Conservation (phyloP, 2,329 filamentous ascomycete species). For the Microcera coccophila region DNA sequence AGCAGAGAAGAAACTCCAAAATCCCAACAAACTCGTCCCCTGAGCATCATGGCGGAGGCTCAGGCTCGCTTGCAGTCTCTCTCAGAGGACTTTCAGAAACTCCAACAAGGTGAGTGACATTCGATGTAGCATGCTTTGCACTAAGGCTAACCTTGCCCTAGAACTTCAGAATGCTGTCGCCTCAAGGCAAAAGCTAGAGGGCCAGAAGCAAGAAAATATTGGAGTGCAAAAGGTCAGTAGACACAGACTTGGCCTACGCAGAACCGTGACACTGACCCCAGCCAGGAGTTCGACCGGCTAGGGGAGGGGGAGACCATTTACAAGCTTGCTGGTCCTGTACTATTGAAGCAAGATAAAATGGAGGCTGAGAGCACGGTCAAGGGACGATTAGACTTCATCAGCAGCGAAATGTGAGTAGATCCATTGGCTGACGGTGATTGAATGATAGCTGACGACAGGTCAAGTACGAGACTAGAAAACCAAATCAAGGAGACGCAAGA, state of each 20-base stretch:
- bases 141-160: slow-evolving; percentile 34
- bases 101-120: slow-evolving; percentile 67
- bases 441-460: neutral
- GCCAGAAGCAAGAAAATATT: slow-evolving; percentile 88
- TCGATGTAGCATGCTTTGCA: neutral
- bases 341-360: slow-evolving; percentile 88
- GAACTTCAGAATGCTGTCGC: slow-evolving; percentile 75
- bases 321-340: slow-evolving; percentile 88
- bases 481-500: slow-evolving; percentile 54
- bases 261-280: slow-evolving; percentile 14
- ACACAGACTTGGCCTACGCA: neutral
- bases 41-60: slow-evolving; percentile 58
- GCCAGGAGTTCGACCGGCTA: slow-evolving; percentile 75
- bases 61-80: slow-evolving; percentile 77
- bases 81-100: slow-evolving; percentile 80
- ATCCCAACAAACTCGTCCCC: neutral
- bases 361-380: slow-evolving; percentile 91
- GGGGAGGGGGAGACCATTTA: slow-evolving; percentile 85
- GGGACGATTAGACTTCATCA: slow-evolving; percentile 85
- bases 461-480: slow-evolving; percentile 41
- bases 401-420: slow-evolving; percentile 78
- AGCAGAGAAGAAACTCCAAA: too few relatives aligned
- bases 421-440: too few relatives aligned
- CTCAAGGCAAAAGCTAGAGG: slow-evolving; percentile 85
- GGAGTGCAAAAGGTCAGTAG: slow-evolving; percentile 71